Evolutionary conservation across 208 protist species (phyloP).

Genomic region (Acanthamoeba sp.): DNA sequence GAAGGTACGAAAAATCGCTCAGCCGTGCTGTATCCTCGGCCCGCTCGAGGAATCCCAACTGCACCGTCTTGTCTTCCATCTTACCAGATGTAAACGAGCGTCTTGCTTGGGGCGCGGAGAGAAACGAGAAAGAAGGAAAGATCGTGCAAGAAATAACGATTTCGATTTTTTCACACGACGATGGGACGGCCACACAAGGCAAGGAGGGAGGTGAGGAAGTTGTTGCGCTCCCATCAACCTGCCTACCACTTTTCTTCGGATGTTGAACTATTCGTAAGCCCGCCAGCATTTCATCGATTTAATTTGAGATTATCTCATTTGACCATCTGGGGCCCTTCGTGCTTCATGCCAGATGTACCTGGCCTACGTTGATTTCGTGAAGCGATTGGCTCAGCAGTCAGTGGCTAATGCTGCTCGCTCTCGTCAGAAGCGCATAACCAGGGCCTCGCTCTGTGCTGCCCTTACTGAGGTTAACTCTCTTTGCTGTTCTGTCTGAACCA

Average conservation of each 20-base stretch:
- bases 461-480: neutral
- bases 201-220: neutral
- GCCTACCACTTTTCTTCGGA: neutral
- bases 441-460: neutral
- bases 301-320: too few relatives aligned
- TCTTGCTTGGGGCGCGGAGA: neutral
- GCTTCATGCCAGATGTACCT: neutral
- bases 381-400: neutral
- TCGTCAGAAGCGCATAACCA: neutral
- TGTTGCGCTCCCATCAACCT: neutral
- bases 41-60: conserved; percentile 28
- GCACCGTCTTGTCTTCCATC: neutral
- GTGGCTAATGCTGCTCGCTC: neutral
- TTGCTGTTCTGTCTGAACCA: too few relatives aligned
- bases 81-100: neutral
- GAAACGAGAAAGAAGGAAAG: neutral
- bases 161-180: too few relatives aligned
- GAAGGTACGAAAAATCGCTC: conserved; percentile 29
- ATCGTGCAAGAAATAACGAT: neutral
- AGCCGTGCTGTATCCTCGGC: neutral
- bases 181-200: neutral
- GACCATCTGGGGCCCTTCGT: too few relatives aligned
- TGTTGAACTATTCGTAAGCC: neutral
- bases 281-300: too few relatives aligned
- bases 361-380: neutral